Evolutionary conservation across 1,284 basidiomycete genomes (phyloP).

Genomic region (Trametes polyzona): DNA sequence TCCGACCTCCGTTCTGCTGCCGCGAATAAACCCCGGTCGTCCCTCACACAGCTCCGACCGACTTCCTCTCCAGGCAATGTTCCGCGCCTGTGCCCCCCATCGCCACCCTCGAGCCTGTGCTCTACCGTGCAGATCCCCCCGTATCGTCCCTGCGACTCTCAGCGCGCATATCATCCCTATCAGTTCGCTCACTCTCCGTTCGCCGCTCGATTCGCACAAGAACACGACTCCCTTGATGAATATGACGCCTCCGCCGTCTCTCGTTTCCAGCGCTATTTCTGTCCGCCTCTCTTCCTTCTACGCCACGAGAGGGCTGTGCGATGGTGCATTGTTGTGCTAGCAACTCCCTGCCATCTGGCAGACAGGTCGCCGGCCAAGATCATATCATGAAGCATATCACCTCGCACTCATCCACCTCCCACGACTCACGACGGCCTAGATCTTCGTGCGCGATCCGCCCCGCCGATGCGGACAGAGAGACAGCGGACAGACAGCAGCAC

Average conservation of each 20-base stretch:
- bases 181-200: neutral
- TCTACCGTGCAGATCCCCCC: neutral
- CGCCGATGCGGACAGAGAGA: neutral
- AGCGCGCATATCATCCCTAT: neutral
- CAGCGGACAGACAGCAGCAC: constrained; percentile 1
- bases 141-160: neutral
- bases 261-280: too few relatives aligned
- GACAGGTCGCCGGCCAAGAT: neutral
- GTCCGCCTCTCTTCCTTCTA: too few relatives aligned
- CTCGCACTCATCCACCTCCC: constrained; percentile 1
- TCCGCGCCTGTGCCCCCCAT: neutral
- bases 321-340: constrained; percentile 1
- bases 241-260: too few relatives aligned
- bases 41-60: neutral
- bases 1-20: neutral
- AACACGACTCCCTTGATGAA: too few relatives aligned
- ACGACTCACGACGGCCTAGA: neutral
- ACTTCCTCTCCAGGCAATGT: neutral
- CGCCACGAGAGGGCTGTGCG: too few relatives aligned
- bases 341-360: neutral
- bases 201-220: too few relatives aligned
- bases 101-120: neutral
- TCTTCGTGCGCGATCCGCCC: constrained; percentile 1
- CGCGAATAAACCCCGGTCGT: neutral
- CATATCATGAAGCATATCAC: constrained; percentile 10